Evolutionary conservation across 441 rosid genomes (phyloP).

Genomic region (Croton setiger): DNA sequence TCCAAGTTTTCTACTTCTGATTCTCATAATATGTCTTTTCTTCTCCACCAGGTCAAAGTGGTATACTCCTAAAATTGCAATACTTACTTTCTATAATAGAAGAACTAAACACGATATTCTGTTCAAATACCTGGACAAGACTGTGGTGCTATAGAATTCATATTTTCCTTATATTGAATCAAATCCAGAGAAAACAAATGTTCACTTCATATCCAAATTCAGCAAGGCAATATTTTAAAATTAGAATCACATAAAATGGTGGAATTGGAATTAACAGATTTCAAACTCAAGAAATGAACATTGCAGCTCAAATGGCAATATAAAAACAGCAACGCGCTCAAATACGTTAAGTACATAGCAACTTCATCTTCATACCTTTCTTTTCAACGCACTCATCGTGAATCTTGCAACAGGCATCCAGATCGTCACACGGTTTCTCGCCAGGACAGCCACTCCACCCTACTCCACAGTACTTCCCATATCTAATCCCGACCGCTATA

Average conservation of each 20-base stretch:
- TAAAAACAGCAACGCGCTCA: neutral
- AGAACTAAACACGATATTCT: neutral
- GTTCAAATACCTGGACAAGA: neutral
- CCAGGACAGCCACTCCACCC: constrained; percentile 91
- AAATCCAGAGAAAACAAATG: neutral
- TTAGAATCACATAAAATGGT: neutral
- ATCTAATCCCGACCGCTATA: constrained; percentile 64
- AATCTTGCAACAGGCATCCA: constrained; percentile 85
- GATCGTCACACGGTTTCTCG: constrained; percentile 88
- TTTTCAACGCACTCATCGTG: constrained; percentile 81
- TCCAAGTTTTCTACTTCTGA: neutral
- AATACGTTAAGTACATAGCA: neutral
- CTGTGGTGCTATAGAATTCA: neutral
- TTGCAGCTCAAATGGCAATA: neutral
- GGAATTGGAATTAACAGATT: no score
- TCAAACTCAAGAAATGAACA: neutral
- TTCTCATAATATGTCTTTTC: neutral
- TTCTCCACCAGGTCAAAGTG: neutral
- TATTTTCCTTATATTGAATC: neutral
- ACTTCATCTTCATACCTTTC: constrained; percentile 39
- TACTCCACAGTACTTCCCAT: constrained; percentile 90
- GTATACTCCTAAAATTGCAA: neutral
- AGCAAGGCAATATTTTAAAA: neutral
- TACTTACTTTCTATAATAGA: neutral
- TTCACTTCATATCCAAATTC: neutral